Evolutionary conservation across 1,284 basidiomycete genomes (phyloP).

Genomic region (Pseudozyma hubeiensis): DNA sequence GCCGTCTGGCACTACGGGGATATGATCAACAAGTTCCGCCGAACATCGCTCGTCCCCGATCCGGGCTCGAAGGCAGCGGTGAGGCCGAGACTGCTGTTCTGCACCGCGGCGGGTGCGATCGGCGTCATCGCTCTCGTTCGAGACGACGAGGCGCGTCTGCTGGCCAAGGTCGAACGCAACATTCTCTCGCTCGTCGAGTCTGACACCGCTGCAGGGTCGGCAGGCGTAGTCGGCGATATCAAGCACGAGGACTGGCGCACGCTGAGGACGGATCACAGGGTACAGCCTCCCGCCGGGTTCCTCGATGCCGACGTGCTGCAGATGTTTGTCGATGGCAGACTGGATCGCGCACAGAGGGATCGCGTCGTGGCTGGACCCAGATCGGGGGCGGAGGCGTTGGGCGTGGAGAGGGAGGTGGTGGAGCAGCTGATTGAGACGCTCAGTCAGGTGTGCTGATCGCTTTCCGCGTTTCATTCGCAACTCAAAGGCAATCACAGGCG

Average conservation of each 20-base stretch:
- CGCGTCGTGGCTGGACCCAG: slow-evolving; percentile 23
- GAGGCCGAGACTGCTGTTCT: slow-evolving; percentile 45
- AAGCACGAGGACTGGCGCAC: slow-evolving; percentile 59
- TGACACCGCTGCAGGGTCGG: slow-evolving; percentile 3
- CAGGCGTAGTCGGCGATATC: slow-evolving; percentile 42
- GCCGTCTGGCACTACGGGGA: slow-evolving; percentile 65
- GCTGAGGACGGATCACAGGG: slow-evolving; percentile 64
- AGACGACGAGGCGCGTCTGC: slow-evolving; percentile 21
- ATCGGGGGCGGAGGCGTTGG: slow-evolving; percentile 19
- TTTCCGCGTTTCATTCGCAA: not conserved
- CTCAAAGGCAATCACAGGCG: not conserved
- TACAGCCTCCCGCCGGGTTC: slow-evolving; percentile 48
- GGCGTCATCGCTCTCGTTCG: slow-evolving; percentile 51
- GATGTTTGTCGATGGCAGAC: slow-evolving; percentile 37
- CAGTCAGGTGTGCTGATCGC: slow-evolving; percentile 25
- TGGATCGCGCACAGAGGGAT: slow-evolving; percentile 24
- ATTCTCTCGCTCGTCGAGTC: slow-evolving; percentile 34
- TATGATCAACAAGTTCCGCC: slow-evolving; percentile 60
- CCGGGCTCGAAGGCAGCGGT: slow-evolving; percentile 14
- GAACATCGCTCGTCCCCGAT: slow-evolving; percentile 31
- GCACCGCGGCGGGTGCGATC: slow-evolving; percentile 60
- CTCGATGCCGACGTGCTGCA: slow-evolving; percentile 60
- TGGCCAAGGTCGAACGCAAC: slow-evolving; percentile 57
- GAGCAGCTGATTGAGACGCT: slow-evolving; percentile 34
- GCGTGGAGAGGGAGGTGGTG: slow-evolving; percentile 25